Base-by-base conservation (phyloP, 352 stramenopile genomes). In the Globisporangium barbulae region DNA sequence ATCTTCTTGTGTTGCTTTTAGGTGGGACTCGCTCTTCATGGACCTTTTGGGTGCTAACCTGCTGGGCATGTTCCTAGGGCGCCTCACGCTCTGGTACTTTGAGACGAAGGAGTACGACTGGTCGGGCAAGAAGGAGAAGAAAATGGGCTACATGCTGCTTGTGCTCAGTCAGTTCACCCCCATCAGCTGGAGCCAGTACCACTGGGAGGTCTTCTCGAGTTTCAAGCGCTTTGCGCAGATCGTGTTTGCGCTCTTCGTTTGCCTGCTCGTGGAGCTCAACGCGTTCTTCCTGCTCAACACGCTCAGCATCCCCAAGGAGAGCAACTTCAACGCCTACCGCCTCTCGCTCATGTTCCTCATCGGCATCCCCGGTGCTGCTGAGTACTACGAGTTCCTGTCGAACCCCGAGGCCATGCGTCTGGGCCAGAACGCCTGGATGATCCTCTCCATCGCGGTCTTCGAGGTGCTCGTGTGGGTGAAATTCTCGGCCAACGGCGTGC, bases 231-330 rank as follows among this genome's bases (percentile, higher is more conserved):
- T 97, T 55, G 78, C 70, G 39, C 74, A 90, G 65, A 79, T 96
- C 47, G 60, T 97, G 21, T 89, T 97, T 49, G 80, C 89, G 0
- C 73, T 98, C 52, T 65, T 96, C n/a, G 71, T 97, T 65, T 92
- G 83, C 59, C 69, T 94, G 0, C 61, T 96, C 10, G 89, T 89
- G 2, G 93, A 98, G 72, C 72, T 98, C 30, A 98, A 98, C 72
- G 93, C 92, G 13, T 98, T 98, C 73, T 97, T 98, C 69, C 70
- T 98, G 61, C 75, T 97, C 33, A 95, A 89, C 53, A 93, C 90
- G 21, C 71, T 97, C 33, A 84, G 78, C 33, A 89, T 97, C 49
- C 88, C 88, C 9, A 94, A 96, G 63, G 85, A 94, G 61, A 93
- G 84, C 70, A 85, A 83, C 47, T 92, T 93, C 63, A 94, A 96